Conservation (phyloP, 2,329 filamentous ascomycete genomes). For the Hirsutella minnesotensis region DNA sequence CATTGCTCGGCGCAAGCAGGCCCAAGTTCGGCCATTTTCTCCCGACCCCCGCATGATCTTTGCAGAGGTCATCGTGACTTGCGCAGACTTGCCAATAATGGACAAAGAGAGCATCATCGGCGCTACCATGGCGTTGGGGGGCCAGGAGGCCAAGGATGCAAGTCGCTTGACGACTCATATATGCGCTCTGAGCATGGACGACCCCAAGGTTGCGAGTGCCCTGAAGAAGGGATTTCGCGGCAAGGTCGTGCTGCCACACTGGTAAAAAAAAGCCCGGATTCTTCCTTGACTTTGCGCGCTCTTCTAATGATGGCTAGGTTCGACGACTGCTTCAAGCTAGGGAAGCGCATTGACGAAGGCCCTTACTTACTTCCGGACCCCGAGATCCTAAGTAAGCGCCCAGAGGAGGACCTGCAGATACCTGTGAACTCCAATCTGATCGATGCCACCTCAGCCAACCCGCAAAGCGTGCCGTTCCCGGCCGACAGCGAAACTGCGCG, state of each 20-base stretch:
- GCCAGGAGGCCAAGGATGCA: conserved; percentile 61
- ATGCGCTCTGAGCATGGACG: conserved; percentile 66
- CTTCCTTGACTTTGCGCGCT: no score
- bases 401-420: conserved; percentile 44
- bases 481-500: conserved; percentile 29
- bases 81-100: conserved; percentile 69
- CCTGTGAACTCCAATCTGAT: conserved; percentile 49
- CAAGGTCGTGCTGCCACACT: conserved; percentile 87
- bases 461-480: conserved; percentile 29
- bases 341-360: conserved; percentile 76
- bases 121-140: conserved; percentile 80
- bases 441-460: conserved; percentile 48
- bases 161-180: conserved; percentile 76
- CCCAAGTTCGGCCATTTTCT: conserved; percentile 72
- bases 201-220: conserved; percentile 57
- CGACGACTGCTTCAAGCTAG: conserved; percentile 88
- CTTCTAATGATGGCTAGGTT: conserved; percentile 51
- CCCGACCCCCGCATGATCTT: conserved; percentile 89
- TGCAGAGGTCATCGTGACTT: conserved; percentile 70
- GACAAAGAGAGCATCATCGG: conserved; percentile 91
- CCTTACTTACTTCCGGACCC: conserved; percentile 82
- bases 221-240: conserved; percentile 53
- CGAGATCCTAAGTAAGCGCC: conserved; percentile 56
- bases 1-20: conserved; percentile 55
- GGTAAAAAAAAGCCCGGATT: no score